Percentiles rank a stretch among this genome's conserved stretches.
phyloP scores from a whole-genome alignment of 441 rosid genomes.

The Erodium texanum region DNA sequence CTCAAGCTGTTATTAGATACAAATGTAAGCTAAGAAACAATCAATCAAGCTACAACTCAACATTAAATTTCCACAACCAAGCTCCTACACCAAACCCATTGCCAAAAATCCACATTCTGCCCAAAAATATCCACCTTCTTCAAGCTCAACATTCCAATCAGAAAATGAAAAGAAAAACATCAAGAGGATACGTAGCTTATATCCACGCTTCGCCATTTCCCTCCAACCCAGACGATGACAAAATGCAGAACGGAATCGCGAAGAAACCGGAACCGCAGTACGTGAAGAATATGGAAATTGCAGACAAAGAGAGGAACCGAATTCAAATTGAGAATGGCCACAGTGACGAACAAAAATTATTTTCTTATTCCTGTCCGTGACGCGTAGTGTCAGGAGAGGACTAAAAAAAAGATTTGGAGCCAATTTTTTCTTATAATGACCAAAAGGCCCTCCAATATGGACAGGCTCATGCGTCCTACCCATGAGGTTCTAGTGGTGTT shows the following conservation, averaged over 20 bases:
- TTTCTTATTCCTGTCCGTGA: not conserved
- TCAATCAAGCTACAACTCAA: not conserved
- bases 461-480: not conserved
- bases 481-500: not conserved
- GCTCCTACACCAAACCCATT: not conserved
- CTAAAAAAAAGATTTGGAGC: not conserved
- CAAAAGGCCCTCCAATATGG: not conserved
- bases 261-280: too few relatives aligned
- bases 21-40: not conserved
- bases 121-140: slow-evolving; percentile 12
- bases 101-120: not conserved
- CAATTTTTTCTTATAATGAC: not conserved
- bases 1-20: not conserved
- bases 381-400: not conserved
- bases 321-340: not conserved
- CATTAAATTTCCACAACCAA: not conserved
- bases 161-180: too few relatives aligned
- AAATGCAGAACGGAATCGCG: not conserved
- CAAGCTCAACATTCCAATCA: slow-evolving; percentile 16
- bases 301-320: not conserved
- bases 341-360: not conserved
- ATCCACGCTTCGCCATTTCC: slow-evolving; percentile 82
- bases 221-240: slow-evolving; percentile 6
- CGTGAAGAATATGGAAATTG: not conserved
- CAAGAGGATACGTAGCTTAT: slow-evolving; percentile 90